Evolutionary conservation across 2,329 filamentous ascomycete genomes (phyloP).

Genomic region (Trichophaea hybrida): DNA sequence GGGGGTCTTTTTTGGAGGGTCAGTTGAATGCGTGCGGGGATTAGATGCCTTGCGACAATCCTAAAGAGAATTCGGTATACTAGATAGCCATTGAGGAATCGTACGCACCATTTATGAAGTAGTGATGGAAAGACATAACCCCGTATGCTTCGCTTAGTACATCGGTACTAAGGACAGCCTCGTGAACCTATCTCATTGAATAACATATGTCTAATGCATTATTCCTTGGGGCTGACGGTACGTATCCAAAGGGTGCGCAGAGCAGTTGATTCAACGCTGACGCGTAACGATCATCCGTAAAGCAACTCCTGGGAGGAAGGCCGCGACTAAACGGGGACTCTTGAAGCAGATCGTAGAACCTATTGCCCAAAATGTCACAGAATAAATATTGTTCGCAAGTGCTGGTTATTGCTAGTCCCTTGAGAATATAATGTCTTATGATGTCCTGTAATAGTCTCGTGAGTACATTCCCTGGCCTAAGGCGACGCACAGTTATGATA

Average conservation of each 20-base stretch:
- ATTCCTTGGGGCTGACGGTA: slow-evolving; percentile 1
- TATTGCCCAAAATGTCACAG: not conserved
- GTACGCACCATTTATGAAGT: not conserved
- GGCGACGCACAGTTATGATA: no score
- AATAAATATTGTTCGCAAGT: no score
- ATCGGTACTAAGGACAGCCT: not conserved
- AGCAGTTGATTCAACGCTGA: slow-evolving; percentile 3
- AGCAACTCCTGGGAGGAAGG: not conserved
- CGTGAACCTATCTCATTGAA: not conserved
- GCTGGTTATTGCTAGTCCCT: no score
- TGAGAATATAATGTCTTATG: no score
- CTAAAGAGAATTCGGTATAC: not conserved
- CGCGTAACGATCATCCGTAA: not conserved
- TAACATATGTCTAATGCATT: not conserved
- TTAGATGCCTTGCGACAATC: not conserved
- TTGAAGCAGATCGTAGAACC: not conserved
- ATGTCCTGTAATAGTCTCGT: no score
- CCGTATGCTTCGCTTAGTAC: not conserved
- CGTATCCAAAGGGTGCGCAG: not conserved
- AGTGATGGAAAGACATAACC: slow-evolving; percentile 3
- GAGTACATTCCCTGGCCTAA: no score
- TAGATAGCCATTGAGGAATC: not conserved
- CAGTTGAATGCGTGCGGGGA: not conserved
- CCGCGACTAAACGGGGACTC: slow-evolving; percentile 1
- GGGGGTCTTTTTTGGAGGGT: not conserved